A percentile compares a stretch with the other conserved stretches of the same genome.
phyloP scores from a whole-genome alignment of 2,329 filamentous ascomycete species.

The Ophiostoma sp. region DNA sequence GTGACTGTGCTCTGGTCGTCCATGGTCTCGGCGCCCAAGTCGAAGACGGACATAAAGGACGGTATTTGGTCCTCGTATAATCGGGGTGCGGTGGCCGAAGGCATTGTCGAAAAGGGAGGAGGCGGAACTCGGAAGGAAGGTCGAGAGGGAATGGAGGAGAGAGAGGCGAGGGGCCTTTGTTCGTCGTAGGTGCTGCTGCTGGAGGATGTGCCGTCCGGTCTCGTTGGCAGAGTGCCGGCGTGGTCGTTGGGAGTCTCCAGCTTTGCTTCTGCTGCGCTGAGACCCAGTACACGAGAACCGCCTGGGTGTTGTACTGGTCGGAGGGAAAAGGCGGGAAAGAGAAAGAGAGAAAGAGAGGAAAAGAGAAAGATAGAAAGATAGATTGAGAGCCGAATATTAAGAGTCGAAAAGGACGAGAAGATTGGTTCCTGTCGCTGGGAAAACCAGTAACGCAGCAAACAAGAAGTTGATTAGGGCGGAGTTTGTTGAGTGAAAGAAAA shows the following conservation, averaged over 20 bases:
- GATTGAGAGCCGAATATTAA: background rate
- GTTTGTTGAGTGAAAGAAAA: background rate
- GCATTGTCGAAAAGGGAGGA: slow-evolving; percentile 49
- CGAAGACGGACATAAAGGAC: slow-evolving; percentile 75
- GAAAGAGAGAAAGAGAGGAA: background rate
- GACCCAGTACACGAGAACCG: slow-evolving; percentile 20
- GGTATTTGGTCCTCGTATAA: slow-evolving; percentile 71
- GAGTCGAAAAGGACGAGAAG: background rate
- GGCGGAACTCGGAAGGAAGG: background rate
- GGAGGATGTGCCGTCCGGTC: slow-evolving; percentile 7
- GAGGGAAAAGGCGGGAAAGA: background rate
- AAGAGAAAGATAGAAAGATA: background rate
- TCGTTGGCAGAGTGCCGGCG: slow-evolving; percentile 17
- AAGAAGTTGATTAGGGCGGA: background rate
- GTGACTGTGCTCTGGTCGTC: slow-evolving; percentile 56
- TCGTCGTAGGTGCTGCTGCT: background rate
- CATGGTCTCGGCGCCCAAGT: slow-evolving; percentile 59
- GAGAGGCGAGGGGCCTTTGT: background rate
- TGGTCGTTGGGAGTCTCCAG: slow-evolving; percentile 16
- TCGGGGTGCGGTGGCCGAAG: slow-evolving; percentile 61
- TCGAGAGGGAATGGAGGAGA: background rate
- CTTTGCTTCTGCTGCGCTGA: slow-evolving; percentile 7
- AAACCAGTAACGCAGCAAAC: slow-evolving; percentile 3
- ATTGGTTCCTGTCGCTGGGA: background rate
- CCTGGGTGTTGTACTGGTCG: slow-evolving; percentile 21